phyloP scores from a whole-genome alignment of 2,329 filamentous ascomycete species.

The Penicillium fuscoglaucum region DNA sequence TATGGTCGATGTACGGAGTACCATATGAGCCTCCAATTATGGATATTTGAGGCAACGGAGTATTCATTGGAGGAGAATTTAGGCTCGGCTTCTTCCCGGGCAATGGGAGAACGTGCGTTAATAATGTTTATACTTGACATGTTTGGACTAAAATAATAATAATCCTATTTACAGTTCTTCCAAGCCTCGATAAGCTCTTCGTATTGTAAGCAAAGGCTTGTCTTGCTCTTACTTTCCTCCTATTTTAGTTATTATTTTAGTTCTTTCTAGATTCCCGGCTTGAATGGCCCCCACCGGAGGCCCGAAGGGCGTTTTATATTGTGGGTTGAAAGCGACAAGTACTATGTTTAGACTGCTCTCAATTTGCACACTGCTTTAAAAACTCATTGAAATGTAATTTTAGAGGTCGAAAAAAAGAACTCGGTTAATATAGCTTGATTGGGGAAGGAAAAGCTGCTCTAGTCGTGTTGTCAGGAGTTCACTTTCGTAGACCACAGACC shows the following conservation, averaged over 20 bases:
- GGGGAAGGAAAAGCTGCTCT: not conserved
- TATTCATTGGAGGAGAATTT: not conserved
- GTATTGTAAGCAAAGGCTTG: not conserved
- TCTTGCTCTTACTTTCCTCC: not conserved
- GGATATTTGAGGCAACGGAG: not conserved
- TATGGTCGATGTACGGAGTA: not conserved
- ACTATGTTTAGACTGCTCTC: not conserved
- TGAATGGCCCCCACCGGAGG: no score
- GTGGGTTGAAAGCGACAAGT: not conserved
- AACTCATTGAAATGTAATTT: not conserved
- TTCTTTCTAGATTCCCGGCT: not conserved
- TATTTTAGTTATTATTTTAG: not conserved
- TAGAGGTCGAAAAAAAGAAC: not conserved
- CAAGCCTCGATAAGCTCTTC: not conserved
- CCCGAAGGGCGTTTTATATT: not conserved
- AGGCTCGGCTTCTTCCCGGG: not conserved
- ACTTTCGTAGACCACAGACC: not conserved
- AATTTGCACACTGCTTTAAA: not conserved
- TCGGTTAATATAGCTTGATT: not conserved
- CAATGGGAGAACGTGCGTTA: not conserved
- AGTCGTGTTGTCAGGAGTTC: not conserved
- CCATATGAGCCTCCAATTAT: not conserved
- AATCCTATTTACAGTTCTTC: not conserved
- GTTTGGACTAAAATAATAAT: not conserved
- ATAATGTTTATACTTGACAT: not conserved